These are phyloP conservation scores for Carex cristatella DNA, from an alignment of 176 grass and related monocot species.

Conservation along the genomic window DNA sequence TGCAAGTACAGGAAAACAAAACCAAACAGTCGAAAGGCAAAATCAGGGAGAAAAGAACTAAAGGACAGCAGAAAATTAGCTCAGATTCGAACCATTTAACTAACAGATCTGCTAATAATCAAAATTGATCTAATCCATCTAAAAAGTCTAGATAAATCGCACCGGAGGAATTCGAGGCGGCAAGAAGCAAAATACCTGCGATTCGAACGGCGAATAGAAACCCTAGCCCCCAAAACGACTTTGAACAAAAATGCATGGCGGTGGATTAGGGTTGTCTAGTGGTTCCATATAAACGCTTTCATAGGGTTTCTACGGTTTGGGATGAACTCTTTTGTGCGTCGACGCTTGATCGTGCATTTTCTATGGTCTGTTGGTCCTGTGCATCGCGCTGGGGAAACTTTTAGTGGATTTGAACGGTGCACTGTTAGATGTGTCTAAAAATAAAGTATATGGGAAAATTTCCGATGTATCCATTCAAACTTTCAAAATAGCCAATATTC, in stretches of 20 bases:
- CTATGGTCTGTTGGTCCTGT: background rate
- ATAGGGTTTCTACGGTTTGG: slow-evolving; percentile 1
- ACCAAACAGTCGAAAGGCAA: background rate
- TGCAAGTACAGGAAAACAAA: background rate
- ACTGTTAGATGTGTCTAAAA: background rate
- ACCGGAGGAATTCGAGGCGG: background rate
- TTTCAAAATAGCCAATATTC: too few species aligned
- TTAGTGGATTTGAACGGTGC: background rate
- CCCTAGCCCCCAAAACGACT: slow-evolving; percentile 16
- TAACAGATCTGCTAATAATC: background rate
- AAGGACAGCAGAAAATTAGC: background rate
- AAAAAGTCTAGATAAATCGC: background rate
- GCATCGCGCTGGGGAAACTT: background rate
- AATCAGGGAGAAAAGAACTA: background rate
- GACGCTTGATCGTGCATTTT: background rate
- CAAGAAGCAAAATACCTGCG: background rate
- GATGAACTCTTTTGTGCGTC: background rate
- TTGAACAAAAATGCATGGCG: background rate
- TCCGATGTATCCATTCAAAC: too few species aligned
- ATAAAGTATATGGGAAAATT: too few species aligned
- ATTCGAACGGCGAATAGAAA: slow-evolving; percentile 13
- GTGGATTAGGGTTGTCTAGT: background rate
- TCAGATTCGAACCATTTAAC: background rate
- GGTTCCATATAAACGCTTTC: background rate
- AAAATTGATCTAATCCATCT: background rate